A percentile compares a stretch with the other conserved stretches of the same genome.
Conservation (phyloP, 306 rosid genomes). For the Trifolium repens region DNA sequence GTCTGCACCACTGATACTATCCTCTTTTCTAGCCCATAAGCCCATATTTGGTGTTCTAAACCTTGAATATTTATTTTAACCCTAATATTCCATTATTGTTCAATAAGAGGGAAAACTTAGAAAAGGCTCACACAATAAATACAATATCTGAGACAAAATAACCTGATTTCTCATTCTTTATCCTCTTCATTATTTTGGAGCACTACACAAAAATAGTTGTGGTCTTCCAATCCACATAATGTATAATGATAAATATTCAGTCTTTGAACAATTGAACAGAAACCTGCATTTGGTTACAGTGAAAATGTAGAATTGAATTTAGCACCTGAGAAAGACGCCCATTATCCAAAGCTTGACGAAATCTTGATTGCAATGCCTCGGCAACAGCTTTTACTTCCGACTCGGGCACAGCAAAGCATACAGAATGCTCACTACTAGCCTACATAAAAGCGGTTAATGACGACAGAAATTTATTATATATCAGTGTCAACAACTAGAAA, state of each 20-base stretch:
- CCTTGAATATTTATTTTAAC: constrained; percentile 20
- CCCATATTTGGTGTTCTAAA: constrained; percentile 3
- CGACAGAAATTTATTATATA: constrained; percentile 23
- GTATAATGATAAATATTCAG: constrained; percentile 14
- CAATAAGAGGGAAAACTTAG: not conserved
- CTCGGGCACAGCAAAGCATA: constrained; percentile 99
- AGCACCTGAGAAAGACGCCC: constrained; percentile 99
- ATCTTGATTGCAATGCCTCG: constrained; percentile 84
- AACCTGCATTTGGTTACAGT: constrained; percentile 20
- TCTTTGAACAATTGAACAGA: constrained; percentile 30
- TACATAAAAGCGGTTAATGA: constrained; percentile 53
- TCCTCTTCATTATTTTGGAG: constrained; percentile 18
- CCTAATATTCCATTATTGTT: not conserved
- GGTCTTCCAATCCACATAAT: constrained; percentile 38
- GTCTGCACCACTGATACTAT: not conserved
- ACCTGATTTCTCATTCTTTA: not conserved
- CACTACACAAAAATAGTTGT: not conserved
- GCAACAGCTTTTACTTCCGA: constrained; percentile 96
- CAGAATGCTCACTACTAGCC: constrained; percentile 99
- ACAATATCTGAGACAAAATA: constrained; percentile 15
- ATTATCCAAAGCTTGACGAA: constrained; percentile 91
- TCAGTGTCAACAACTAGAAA: constrained; percentile 35
- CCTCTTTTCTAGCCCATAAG: constrained; percentile 19
- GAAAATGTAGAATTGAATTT: constrained; percentile 22
- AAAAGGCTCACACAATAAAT: constrained; percentile 5